A percentile compares a stretch with the other conserved stretches of the same genome.
Evolutionary conservation across 1,284 basidiomycete species (phyloP).

Genomic region (Leccinum subrobustum): DNA sequence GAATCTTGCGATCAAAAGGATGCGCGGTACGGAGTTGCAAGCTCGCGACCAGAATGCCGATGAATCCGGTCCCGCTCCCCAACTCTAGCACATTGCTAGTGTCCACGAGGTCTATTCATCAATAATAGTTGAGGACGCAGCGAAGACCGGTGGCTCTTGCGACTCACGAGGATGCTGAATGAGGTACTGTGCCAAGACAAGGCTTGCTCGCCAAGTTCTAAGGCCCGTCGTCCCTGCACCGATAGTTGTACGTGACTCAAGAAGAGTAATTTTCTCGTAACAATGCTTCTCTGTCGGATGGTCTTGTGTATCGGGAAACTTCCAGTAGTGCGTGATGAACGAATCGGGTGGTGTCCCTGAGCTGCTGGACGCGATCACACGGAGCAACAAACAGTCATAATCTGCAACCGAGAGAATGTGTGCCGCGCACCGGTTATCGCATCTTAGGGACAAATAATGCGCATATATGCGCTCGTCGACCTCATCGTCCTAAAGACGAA

Average conservation of each 20-base stretch:
- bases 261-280: conserved; percentile 52
- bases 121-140: background rate
- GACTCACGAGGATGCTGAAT: conserved; percentile 49
- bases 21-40: conserved; percentile 41
- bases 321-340: conserved; percentile 68
- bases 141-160: background rate
- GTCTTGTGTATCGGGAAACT: conserved; percentile 7
- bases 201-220: conserved; percentile 73
- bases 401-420: background rate
- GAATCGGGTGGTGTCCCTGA: conserved; percentile 45
- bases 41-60: conserved; percentile 59
- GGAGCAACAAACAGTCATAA: conserved; percentile 25
- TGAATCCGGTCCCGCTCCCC: conserved; percentile 71
- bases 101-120: conserved; percentile 46
- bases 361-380: conserved; percentile 13
- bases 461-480: conserved; percentile 65
- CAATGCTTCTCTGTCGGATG: background rate
- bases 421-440: conserved; percentile 38
- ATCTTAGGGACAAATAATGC: conserved; percentile 49
- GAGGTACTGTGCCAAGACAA: conserved; percentile 64
- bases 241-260: conserved; percentile 70
- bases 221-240: conserved; percentile 76
- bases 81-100: conserved; percentile 60
- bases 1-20: conserved; percentile 9
- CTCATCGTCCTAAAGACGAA: conserved; percentile 47